Base-by-base conservation (phyloP, 2,329 filamentous ascomycete genomes). In the Gyromitra esculenta region DNA sequence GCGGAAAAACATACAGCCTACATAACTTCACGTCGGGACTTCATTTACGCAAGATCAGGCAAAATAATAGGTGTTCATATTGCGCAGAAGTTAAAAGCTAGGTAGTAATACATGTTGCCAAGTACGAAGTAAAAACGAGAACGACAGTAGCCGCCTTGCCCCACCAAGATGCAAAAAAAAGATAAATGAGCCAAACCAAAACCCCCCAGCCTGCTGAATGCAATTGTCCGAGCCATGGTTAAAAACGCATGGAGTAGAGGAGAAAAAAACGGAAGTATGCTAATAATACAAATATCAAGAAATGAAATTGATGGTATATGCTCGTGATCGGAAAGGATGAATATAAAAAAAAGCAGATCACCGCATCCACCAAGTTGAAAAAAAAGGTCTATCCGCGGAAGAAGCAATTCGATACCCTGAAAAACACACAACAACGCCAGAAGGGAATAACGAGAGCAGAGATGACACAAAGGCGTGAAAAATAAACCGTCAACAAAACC, bases 281-380 rank as follows among this genome's bases (percentile, higher is more conserved):
- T 59, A 56, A 21, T 57, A 73, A 73, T 73, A 59, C 70, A 60
- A 35, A 31, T 31, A 31, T 41, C 31, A 50, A 41, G 21, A 50
- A 67, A 21, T 37, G 11, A 60, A 52, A 41, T 31, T 31, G 25
- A 31, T 31, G 25, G 4, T 31, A 31, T 31, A 31, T 31, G 25
- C 2, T 4, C 25, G 25, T 67, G 13, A 13, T 43, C 41, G 35
- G 45, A 50, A 21, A 60, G 35, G 43, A 8, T 11, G 43, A 50
- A 48, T 18, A 68, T 5, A 54, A 54, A 25, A 62, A 39, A 59
- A 15, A 39, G 41, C 56, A 45, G 31, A 41, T 8, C 43, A 11
- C 64, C 39, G 31, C 63, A 67, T 59, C 52, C 64, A 60, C 31
- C 43, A 25, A 25, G 21, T 52, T 41, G 54, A 62, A 13, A 54